These are phyloP conservation scores for Periconia sp. DNA, from an alignment of 2,329 filamentous ascomycete species.

Conservation along the genomic window DNA sequence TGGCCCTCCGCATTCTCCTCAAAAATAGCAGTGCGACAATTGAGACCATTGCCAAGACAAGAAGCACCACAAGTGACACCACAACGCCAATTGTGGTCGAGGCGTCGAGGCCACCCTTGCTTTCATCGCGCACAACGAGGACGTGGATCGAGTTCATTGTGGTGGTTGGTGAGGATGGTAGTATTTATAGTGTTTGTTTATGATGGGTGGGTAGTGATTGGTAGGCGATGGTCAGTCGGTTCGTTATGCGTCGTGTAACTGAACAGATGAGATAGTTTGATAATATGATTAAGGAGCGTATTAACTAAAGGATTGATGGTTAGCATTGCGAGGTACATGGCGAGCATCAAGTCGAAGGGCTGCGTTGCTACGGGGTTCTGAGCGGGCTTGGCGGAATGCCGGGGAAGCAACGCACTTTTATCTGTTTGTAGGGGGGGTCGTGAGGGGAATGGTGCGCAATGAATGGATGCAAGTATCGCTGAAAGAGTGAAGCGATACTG, in stretches of 20 bases:
- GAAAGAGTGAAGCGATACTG: slow-evolving; percentile 65
- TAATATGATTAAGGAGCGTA: slow-evolving; percentile 30
- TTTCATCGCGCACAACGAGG: slow-evolving; percentile 51
- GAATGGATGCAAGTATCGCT: slow-evolving; percentile 56
- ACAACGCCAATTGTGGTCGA: slow-evolving; percentile 71
- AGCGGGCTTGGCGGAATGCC: slow-evolving; percentile 24
- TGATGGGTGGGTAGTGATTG: background rate
- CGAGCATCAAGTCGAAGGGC: background rate
- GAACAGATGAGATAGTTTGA: slow-evolving; percentile 7
- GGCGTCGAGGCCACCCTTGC: slow-evolving; percentile 54
- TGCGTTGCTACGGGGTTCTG: slow-evolving; percentile 14
- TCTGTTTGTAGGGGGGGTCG: slow-evolving; percentile 12
- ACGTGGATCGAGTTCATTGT: slow-evolving; percentile 51
- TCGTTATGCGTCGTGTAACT: slow-evolving; percentile 11
- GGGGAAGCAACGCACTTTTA: slow-evolving; percentile 29
- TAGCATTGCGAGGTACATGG: slow-evolving; percentile 14
- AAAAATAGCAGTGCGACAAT: slow-evolving; percentile 71
- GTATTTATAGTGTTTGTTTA: slow-evolving; percentile 4
- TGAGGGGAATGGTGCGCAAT: slow-evolving; percentile 30
- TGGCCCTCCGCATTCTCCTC: slow-evolving; percentile 62
- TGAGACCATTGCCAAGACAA: slow-evolving; percentile 71
- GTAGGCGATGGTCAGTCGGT: background rate
- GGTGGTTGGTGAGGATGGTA: slow-evolving; percentile 12
- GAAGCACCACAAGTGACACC: slow-evolving; percentile 75
- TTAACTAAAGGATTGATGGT: slow-evolving; percentile 23